Percentiles rank a stretch among this genome's conserved stretches.
Evolutionary conservation across 1,139 yeast genomes (phyloP).

Genomic region (Sugiyamaella castrensis): DNA sequence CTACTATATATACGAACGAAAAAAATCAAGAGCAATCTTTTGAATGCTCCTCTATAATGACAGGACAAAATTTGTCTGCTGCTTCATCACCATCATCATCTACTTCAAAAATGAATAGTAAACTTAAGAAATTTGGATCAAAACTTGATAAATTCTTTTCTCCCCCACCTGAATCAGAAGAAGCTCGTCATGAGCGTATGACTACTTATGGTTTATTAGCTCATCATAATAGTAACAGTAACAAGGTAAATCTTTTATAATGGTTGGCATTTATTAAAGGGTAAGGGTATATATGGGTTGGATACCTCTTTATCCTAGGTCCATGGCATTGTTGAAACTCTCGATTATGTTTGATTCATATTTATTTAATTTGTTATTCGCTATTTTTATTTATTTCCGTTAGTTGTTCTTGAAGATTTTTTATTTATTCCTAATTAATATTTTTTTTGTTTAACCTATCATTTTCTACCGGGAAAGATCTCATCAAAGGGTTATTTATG

Average conservation of each 20-base stretch:
- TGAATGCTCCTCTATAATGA: slow-evolving; percentile 5
- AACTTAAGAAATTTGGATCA: background rate
- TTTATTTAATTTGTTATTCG: background rate
- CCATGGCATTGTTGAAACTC: no score
- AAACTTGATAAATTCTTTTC: slow-evolving; percentile 7
- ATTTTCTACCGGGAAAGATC: no score
- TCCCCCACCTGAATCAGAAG: slow-evolving; percentile 6
- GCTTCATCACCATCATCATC: background rate
- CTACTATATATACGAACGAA: background rate
- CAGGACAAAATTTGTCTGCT: background rate
- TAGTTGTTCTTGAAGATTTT: no score
- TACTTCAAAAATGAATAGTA: background rate
- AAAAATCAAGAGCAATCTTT: background rate
- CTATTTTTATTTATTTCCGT: background rate
- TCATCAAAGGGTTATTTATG: no score
- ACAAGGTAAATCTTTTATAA: slow-evolving; percentile 5
- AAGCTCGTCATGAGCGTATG: slow-evolving; percentile 1
- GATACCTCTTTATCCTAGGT: no score
- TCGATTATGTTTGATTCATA: no score
- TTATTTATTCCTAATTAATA: no score
- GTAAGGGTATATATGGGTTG: no score
- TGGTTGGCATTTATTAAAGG: background rate
- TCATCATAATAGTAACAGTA: background rate
- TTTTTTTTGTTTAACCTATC: no score
- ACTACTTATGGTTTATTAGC: background rate